A percentile compares a stretch with the other conserved stretches of the same genome.
Evolutionary conservation across 192 early-diverging fungal genomes (phyloP).

Genomic region (Neocallimastix lanati): DNA sequence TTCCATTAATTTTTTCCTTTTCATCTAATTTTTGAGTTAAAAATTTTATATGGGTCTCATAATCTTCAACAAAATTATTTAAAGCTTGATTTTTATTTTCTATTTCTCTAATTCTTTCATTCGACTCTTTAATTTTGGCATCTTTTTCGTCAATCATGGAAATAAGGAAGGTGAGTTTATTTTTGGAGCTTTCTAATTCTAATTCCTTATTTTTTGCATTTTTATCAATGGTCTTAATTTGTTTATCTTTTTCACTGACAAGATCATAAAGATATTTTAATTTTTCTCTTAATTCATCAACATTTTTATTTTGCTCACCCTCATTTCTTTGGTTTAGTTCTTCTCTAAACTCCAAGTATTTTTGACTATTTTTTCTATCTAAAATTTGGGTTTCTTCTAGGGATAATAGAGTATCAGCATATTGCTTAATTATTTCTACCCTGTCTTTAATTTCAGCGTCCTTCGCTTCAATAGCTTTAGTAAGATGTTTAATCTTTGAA

Average conservation of each 20-base stretch:
- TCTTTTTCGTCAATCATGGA: background rate
- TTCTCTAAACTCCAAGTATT: background rate
- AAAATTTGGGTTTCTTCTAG: background rate
- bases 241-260: background rate
- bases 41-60: background rate
- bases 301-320: background rate
- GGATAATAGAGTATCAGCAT: background rate
- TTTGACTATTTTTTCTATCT: background rate
- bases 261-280: background rate
- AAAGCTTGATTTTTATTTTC: background rate
- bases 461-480: background rate
- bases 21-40: background rate
- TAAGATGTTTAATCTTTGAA: background rate
- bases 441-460: background rate
- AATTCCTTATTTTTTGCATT: background rate
- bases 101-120: background rate
- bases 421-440: background rate
- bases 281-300: background rate
- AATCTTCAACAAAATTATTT: background rate
- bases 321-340: background rate
- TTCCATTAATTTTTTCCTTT: background rate
- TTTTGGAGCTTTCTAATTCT: background rate
- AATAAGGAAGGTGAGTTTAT: background rate
- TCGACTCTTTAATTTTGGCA: background rate
- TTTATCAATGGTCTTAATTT: background rate